Conservation (phyloP, 2,329 filamentous ascomycete species). For the Penicillium sp. region DNA sequence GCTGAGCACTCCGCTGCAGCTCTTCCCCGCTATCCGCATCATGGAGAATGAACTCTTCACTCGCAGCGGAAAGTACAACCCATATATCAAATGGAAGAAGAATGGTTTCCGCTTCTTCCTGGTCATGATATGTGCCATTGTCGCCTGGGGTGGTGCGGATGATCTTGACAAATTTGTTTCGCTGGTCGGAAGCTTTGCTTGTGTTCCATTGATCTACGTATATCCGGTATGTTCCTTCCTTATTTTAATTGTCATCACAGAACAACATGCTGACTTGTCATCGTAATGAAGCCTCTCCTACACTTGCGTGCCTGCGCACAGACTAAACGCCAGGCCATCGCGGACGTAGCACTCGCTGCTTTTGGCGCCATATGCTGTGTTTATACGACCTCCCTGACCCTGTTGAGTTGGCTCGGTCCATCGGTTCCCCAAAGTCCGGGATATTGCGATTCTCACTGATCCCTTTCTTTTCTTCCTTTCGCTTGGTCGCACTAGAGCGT, state of each 20-base stretch:
- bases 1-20: conserved; percentile 88
- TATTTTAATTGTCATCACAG: neutral
- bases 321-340: conserved; percentile 61
- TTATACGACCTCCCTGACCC: conserved; percentile 83
- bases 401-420: conserved; percentile 76
- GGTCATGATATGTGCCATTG: conserved; percentile 76
- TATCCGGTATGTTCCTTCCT: conserved; percentile 73
- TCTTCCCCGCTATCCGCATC: conserved; percentile 96
- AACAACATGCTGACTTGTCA: neutral
- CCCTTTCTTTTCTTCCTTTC: neutral
- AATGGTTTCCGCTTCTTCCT: conserved; percentile 93
- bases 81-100: conserved; percentile 99
- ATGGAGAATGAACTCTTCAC: conserved; percentile 93
- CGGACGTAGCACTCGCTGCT: conserved; percentile 72
- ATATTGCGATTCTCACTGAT: conserved; percentile 55
- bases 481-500: conserved; percentile 11
- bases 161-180: conserved; percentile 97
- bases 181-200: conserved; percentile 94
- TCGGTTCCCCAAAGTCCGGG: conserved; percentile 52
- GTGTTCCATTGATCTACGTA: conserved; percentile 93
- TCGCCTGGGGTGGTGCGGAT: conserved; percentile 89
- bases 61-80: conserved; percentile 93
- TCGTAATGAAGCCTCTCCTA: conserved; percentile 67
- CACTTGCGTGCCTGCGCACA: conserved; percentile 78
- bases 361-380: conserved; percentile 84